phyloP scores from a whole-genome alignment of 176 grass and related monocot species.

The Dactylis glomerata region DNA sequence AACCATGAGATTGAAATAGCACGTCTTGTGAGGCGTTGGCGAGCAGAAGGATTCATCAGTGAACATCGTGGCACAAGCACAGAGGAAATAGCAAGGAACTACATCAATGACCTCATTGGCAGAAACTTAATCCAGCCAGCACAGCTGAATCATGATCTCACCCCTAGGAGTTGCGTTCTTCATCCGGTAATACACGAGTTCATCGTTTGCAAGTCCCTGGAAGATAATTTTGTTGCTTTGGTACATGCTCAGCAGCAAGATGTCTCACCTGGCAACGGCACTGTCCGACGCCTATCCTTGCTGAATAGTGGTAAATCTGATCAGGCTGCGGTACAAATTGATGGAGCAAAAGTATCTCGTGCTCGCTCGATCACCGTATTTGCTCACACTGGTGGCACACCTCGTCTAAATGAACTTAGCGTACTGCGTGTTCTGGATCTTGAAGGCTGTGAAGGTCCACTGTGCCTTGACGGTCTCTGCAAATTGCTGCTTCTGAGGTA shows the following conservation, averaged over 20 bases:
- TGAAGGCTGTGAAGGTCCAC: slow-evolving; percentile 20
- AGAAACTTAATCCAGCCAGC: slow-evolving; percentile 31
- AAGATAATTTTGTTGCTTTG: slow-evolving; percentile 44
- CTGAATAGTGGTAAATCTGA: slow-evolving; percentile 10
- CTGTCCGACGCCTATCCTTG: slow-evolving; percentile 34
- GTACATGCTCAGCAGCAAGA: slow-evolving; percentile 13
- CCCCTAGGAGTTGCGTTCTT: slow-evolving; percentile 9
- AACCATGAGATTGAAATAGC: slow-evolving; percentile 19
- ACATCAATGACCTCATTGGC: slow-evolving; percentile 35
- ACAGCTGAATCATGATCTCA: slow-evolving; percentile 1
- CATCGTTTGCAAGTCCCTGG: slow-evolving; percentile 35
- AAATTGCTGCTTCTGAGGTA: slow-evolving; percentile 40
- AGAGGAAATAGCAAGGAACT: slow-evolving; percentile 24
- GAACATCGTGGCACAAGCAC: neutral
- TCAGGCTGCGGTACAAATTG: neutral
- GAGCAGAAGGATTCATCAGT: slow-evolving; percentile 37
- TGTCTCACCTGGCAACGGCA: neutral
- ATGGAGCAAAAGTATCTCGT: slow-evolving; percentile 3
- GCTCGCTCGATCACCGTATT: slow-evolving; percentile 36
- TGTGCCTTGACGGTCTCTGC: slow-evolving; percentile 27
- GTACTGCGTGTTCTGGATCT: slow-evolving; percentile 45
- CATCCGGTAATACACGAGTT: slow-evolving; percentile 47
- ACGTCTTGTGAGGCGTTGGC: slow-evolving; percentile 35
- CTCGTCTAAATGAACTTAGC: slow-evolving; percentile 14
- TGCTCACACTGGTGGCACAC: neutral